phyloP scores from a whole-genome alignment of 1,139 yeast genomes.

The Kurtzmaniella natalensis region DNA sequence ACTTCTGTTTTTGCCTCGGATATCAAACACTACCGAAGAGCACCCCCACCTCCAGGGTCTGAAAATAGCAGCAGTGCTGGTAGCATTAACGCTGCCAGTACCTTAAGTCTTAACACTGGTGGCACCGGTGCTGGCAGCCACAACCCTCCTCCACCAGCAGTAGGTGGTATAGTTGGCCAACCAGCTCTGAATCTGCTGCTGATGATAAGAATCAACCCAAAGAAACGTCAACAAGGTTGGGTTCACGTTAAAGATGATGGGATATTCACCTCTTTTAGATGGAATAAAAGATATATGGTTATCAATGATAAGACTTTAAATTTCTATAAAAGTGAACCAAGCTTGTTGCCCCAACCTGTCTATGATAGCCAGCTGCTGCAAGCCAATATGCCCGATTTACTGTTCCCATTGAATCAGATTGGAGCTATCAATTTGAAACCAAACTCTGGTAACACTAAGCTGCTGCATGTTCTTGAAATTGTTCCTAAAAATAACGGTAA shows the following conservation, averaged over 20 bases:
- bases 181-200: conserved; percentile 11
- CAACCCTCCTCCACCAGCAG: conserved; percentile 7
- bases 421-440: conserved; percentile 37
- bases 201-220: conserved; percentile 23
- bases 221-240: conserved; percentile 62
- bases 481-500: conserved; percentile 57
- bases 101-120: conserved; percentile 7
- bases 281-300: conserved; percentile 86
- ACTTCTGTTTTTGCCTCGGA: conserved; percentile 48
- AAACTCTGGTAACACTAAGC: conserved; percentile 51
- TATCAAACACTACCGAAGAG: conserved; percentile 40
- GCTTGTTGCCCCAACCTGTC: conserved; percentile 9
- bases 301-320: conserved; percentile 71
- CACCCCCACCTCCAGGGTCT: conserved; percentile 40
- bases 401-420: conserved; percentile 39
- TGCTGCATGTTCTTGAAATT: conserved; percentile 70
- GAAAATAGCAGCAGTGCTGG: not conserved
- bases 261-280: conserved; percentile 69
- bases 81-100: conserved; percentile 3
- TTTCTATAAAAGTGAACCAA: conserved; percentile 66
- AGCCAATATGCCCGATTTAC: conserved; percentile 30
- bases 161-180: conserved; percentile 2
- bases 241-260: conserved; percentile 92
- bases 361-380: conserved; percentile 10
- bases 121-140: too few relatives aligned